Base-by-base conservation (phyloP, 2,329 filamentous ascomycete species). In the Aspergillus tubingensis region DNA sequence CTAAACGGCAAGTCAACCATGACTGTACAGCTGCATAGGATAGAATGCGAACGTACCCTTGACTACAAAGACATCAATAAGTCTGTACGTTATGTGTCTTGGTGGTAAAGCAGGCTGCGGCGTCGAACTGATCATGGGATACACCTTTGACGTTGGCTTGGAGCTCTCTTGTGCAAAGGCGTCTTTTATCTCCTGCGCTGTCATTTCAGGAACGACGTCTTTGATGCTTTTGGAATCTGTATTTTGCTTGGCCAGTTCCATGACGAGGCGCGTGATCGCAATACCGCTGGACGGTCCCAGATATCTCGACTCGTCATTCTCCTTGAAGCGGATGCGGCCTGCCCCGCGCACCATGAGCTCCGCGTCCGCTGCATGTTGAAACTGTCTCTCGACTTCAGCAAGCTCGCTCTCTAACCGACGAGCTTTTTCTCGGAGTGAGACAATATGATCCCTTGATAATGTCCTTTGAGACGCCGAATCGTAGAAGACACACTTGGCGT, bases 201-300 rank as follows among this genome's bases (percentile, higher is more conserved):
- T 75, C 79, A 87, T 73, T 85, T 93, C 90, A 3, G 93, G 91
- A 32, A 97, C 91, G 53, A 98, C 88, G 67, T 97, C 92, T 60
- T 92, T 92, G 73, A 98, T 97, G 66, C 89, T 92, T 75, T 92
- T 91, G 5, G 92, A 90, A 70, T 95, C 90, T 25, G 92, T 96
- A 71, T 94, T 96, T 64, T 92, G 89, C 79, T 96, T 98, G 56
- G 94, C 94, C 76, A 96, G 88, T 74, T 97, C 93, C 90, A 99
- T 97, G 10, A 99, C 88, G 67, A 98, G 83, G 30, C 94, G 88
- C 11, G 93, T 96, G 81, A 98, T 96, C 72, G 92, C 91, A 70
- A 97, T 96, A 61, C 94, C 95, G 74, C 94, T 98, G 52, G 93
- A 96, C 2, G 95, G 91, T 0, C 95, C 95, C 2, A 99, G 82